phyloP scores from a whole-genome alignment of 306 rosid species.

The Glycine tomentella region DNA sequence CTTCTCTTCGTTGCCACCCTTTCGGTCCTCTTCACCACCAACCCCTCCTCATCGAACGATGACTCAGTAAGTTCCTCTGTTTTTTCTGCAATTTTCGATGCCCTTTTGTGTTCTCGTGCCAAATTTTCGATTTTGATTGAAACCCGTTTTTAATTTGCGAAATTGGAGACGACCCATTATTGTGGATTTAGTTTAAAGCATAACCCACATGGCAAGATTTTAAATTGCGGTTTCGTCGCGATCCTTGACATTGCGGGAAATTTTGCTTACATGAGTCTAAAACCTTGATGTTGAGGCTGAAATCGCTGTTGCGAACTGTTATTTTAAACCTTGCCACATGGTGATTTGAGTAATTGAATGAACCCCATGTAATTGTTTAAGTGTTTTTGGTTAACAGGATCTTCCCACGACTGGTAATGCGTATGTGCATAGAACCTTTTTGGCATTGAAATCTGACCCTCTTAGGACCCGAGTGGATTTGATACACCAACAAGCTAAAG shows the following conservation, averaged over 20 bases:
- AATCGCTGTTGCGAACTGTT: not conserved
- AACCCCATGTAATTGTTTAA: conserved; percentile 34
- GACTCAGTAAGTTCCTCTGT: conserved; percentile 71
- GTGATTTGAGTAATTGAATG: not conserved
- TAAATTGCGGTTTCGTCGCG: not conserved
- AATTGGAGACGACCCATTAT: conserved; percentile 37
- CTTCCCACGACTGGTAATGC: conserved; percentile 88
- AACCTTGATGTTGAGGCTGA: not conserved
- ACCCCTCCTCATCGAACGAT: conserved; percentile 69
- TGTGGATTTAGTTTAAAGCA: conserved; percentile 37
- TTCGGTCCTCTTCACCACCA: conserved; percentile 72
- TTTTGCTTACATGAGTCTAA: not conserved
- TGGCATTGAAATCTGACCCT: conserved; percentile 95
- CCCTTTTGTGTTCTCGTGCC: not conserved
- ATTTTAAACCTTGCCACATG: not conserved
- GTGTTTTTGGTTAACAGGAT: conserved; percentile 56
- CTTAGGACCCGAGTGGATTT: conserved; percentile 85
- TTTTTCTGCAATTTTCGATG: not conserved
- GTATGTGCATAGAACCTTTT: conserved; percentile 82
- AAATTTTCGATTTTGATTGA: conserved; percentile 42
- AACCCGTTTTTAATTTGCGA: conserved; percentile 24
- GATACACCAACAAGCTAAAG: conserved; percentile 92
- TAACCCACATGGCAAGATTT: conserved; percentile 23
- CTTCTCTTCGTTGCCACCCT: conserved; percentile 93
- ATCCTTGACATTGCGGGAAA: not conserved